A percentile compares a stretch with the other conserved stretches of the same genome.
These are phyloP conservation scores for Lodderomyces jiufengensis DNA, from an alignment of 1,139 yeast genomes.

Conservation along the genomic window DNA sequence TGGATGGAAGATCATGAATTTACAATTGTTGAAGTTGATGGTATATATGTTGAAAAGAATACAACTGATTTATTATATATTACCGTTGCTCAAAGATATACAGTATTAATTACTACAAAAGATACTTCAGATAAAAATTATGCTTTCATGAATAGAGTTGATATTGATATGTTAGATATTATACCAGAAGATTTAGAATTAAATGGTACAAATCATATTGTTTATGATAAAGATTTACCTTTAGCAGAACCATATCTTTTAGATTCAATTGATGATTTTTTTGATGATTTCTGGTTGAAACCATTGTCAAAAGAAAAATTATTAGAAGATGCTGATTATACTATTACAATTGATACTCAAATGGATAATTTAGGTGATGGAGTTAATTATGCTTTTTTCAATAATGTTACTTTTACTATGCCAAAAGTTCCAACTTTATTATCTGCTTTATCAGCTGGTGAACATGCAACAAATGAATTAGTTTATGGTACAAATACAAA, in stretches of 20 bases:
- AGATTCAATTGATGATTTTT: conserved; percentile 23
- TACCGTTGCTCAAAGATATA: conserved; percentile 69
- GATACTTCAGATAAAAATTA: conserved; percentile 43
- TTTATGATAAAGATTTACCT: conserved; percentile 39
- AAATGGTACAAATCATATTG: conserved; percentile 52
- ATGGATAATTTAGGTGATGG: conserved; percentile 75
- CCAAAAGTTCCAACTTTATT: conserved; percentile 68
- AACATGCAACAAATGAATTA: conserved; percentile 41
- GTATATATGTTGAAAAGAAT: conserved; percentile 58
- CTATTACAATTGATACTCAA: conserved; percentile 52
- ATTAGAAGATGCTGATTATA: conserved; percentile 57
- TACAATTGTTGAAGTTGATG: conserved; percentile 71
- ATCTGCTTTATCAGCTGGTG: conserved; percentile 51
- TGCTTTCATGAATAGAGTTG: conserved; percentile 61
- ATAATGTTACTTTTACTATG: conserved; percentile 55
- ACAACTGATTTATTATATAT: conserved; percentile 57
- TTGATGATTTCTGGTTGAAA: conserved; percentile 55
- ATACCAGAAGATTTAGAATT: conserved; percentile 51
- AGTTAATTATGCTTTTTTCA: conserved; percentile 72
- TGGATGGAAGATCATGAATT: conserved; percentile 66
- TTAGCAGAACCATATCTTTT: conserved; percentile 19
- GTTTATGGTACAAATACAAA: conserved; percentile 71
- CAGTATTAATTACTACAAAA: conserved; percentile 59
- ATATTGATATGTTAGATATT: conserved; percentile 63
- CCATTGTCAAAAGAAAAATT: conserved; percentile 43